Evolutionary conservation across 2,329 filamentous ascomycete genomes (phyloP), one percentile per base, ranked within the genome.

Genomic region (Exophiala bonariae): DNA sequence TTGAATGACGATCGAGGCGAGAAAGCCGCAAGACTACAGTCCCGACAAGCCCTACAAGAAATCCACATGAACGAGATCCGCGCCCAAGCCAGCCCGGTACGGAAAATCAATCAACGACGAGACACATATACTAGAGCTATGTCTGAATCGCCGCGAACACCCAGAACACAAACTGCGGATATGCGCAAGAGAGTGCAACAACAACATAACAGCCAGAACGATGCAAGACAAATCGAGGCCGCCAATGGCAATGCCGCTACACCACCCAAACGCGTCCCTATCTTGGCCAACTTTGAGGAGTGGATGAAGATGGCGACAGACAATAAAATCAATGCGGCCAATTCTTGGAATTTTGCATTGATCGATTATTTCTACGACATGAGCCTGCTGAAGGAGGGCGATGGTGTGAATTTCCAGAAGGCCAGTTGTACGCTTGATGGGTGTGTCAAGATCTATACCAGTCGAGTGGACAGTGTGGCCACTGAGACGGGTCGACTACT

Each of bases 251-350:
- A 37, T 26, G 54, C 42, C 10, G 49, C 57, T 17, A 56, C 55
- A 18, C 57, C 57, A n/a, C 57, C 56, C 45, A 59, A 59, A 38
- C 53, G 57, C 31, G 57, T 59, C 26, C 93, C 93, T 1, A 87
- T 99, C 60, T 76, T 99, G 44, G 93, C 93, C 63, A 99, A 99
- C 70, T 99, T 97, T 61, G 93, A 99, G 68, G 93, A 99, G 67
- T 97, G 92, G 93, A 97, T 99, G 90, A 99, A 97, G 78, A 95
- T 99, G 90, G 93, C 93, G 2, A 97, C 93, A 13, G 93, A 99
- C 74, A 99, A 99, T 73, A 93, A 93, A 71, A 99, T 99, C 77
- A 99, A 97, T 66, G 92, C 93, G 39, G 83, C 86, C 50, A 99
- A 99, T 69, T 96, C 91, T 22, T 99, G 93, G 93, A 97, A 97